A percentile compares a stretch with the other conserved stretches of the same genome.
Evolutionary conservation across 73 alveolate genomes (phyloP).

Genomic region (Stentor coeruleus): DNA sequence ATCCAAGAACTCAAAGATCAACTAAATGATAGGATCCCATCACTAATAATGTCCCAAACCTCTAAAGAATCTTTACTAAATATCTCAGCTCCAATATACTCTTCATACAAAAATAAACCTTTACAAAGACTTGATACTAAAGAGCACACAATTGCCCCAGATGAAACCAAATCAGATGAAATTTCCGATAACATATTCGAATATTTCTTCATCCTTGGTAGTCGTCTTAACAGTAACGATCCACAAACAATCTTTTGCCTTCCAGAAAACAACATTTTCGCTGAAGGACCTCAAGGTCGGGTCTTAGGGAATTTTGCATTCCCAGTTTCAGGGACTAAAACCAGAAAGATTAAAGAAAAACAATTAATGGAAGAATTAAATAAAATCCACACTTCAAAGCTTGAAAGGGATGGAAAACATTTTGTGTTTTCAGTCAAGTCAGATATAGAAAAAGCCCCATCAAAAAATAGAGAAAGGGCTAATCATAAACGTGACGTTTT

Average conservation of each 20-base stretch:
- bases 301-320: conserved; percentile 13
- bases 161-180: background rate
- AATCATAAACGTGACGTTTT: background rate
- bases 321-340: background rate
- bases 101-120: background rate
- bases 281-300: conserved; percentile 10
- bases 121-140: background rate
- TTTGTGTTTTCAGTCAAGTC: conserved; percentile 8
- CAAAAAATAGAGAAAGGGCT: background rate
- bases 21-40: too few relatives aligned
- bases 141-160: background rate
- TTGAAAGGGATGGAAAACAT: background rate
- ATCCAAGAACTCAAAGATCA: background rate
- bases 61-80: background rate
- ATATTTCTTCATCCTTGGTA: background rate
- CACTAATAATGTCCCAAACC: background rate
- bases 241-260: background rate
- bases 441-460: conserved; percentile 5
- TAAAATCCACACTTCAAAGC: background rate
- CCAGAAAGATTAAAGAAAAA: too few relatives aligned
- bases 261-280: background rate
- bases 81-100: background rate
- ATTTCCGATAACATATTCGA: background rate
- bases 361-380: background rate
- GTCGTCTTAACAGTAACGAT: background rate